These are phyloP conservation scores for Pyrenochaeta sp. DNA, from an alignment of 2,329 filamentous ascomycete genomes.

Conservation along the genomic window DNA sequence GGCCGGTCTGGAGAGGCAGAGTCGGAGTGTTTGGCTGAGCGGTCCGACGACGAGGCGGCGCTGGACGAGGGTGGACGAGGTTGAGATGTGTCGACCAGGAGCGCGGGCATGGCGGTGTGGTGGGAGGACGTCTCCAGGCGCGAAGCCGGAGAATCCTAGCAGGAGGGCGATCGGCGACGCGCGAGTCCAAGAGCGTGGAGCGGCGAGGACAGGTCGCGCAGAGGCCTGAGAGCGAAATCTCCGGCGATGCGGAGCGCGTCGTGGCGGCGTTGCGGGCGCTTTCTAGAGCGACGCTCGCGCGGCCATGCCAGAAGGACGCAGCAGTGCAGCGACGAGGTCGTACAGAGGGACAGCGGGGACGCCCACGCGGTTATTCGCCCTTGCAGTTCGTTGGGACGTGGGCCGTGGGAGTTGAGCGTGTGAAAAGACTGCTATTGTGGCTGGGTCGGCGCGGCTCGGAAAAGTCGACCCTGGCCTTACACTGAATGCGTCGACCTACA, in stretches of 20 bases:
- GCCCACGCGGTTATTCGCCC: slow-evolving; percentile 7
- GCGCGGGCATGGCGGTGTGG: slow-evolving; percentile 48
- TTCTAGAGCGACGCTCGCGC: slow-evolving; percentile 10
- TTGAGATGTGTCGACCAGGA: slow-evolving; percentile 42
- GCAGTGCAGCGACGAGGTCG: slow-evolving; percentile 7
- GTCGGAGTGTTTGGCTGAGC: slow-evolving; percentile 31
- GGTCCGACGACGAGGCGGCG: slow-evolving; percentile 30
- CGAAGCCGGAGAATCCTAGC: slow-evolving; percentile 22
- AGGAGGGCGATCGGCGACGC: slow-evolving; percentile 16
- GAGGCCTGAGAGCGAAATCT: slow-evolving; percentile 15
- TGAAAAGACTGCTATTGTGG: not conserved
- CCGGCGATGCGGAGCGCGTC: slow-evolving; percentile 13
- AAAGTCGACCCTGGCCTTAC: too few relatives aligned
- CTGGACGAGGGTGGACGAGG: slow-evolving; percentile 32
- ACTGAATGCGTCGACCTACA: too few relatives aligned
- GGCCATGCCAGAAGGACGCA: slow-evolving; percentile 19
- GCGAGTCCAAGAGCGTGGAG: slow-evolving; percentile 5
- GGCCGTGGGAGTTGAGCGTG: not conserved
- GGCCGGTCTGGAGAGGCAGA: slow-evolving; percentile 46
- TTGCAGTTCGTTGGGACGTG: slow-evolving; percentile 2
- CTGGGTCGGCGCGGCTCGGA: slow-evolving; percentile 1
- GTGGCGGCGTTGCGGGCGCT: slow-evolving; percentile 18
- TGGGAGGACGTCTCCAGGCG: slow-evolving; percentile 26
- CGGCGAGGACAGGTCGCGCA: slow-evolving; percentile 14
- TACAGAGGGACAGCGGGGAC: slow-evolving; percentile 4